These are phyloP conservation scores for Mallotus repandus DNA, from an alignment of 441 rosid species.

Conservation along the genomic window DNA sequence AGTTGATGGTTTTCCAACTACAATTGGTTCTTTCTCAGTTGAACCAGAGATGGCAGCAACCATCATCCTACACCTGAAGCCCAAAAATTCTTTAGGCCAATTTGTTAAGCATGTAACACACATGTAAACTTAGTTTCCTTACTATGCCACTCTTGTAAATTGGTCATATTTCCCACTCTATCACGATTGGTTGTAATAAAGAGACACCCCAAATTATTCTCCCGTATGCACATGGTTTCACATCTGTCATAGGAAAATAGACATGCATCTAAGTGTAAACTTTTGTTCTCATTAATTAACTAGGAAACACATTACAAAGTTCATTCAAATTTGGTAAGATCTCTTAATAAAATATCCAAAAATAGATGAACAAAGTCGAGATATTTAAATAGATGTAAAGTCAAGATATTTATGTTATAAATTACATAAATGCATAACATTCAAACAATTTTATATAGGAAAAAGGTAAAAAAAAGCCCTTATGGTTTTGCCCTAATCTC, in stretches of 20 bases:
- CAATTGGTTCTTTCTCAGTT: slow-evolving; percentile 71
- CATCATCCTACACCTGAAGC: slow-evolving; percentile 94
- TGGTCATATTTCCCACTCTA: slow-evolving; percentile 82
- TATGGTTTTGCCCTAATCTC: too few relatives aligned
- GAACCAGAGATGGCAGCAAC: slow-evolving; percentile 83
- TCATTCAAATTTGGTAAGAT: neutral
- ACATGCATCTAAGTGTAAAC: neutral
- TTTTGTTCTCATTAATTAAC: neutral
- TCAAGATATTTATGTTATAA: too few relatives aligned
- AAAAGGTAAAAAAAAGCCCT: too few relatives aligned
- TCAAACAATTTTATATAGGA: too few relatives aligned
- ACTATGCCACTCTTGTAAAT: slow-evolving; percentile 95
- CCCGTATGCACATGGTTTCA: slow-evolving; percentile 83
- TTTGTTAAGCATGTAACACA: slow-evolving; percentile 5
- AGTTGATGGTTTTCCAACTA: slow-evolving; percentile 82
- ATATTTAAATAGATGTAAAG: too few relatives aligned
- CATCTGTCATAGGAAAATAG: slow-evolving; percentile 44
- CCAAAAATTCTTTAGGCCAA: slow-evolving; percentile 16
- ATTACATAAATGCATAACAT: too few relatives aligned
- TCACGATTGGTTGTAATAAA: slow-evolving; percentile 90
- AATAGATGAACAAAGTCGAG: too few relatives aligned
- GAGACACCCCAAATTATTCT: slow-evolving; percentile 77
- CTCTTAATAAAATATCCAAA: neutral
- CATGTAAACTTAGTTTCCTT: slow-evolving; percentile 7
- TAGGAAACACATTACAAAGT: neutral